These are phyloP conservation scores for Cystobasidium tubakii DNA, from an alignment of 768 basidiomycete genomes.

Conservation along the genomic window DNA sequence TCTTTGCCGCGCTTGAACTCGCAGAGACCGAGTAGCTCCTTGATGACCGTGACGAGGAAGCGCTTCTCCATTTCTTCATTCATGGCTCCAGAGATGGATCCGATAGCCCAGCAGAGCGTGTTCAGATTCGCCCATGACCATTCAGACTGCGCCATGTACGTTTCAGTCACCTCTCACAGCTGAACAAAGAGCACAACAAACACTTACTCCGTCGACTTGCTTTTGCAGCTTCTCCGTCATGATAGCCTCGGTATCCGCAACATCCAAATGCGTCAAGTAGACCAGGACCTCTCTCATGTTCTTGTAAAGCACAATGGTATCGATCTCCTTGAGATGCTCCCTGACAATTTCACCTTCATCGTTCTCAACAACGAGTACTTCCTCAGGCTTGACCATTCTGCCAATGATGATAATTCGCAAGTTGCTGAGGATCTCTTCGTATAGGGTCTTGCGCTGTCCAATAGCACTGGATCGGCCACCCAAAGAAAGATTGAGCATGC, in stretches of 20 bases:
- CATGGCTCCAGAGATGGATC: slow-evolving; percentile 98
- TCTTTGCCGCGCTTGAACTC: slow-evolving; percentile 99
- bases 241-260: slow-evolving; percentile 90
- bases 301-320: slow-evolving; percentile 98
- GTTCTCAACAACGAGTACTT: slow-evolving; percentile 93
- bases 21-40: slow-evolving; percentile 91
- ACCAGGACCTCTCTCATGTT: slow-evolving; percentile 92
- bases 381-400: slow-evolving; percentile 98
- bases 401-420: slow-evolving; percentile 92
- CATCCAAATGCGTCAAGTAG: slow-evolving; percentile 95
- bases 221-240: slow-evolving; percentile 93
- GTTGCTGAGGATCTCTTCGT: slow-evolving; percentile 89
- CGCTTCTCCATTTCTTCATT: slow-evolving; percentile 99
- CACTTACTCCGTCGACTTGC: slow-evolving; percentile 57
- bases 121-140: slow-evolving; percentile 99
- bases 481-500: slow-evolving; percentile 70
- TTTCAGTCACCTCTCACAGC: background rate
- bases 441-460: slow-evolving; percentile 78
- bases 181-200: no score
- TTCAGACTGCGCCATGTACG: slow-evolving; percentile 58
- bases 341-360: slow-evolving; percentile 99
- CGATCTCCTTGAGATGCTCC: slow-evolving; percentile 84
- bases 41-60: slow-evolving; percentile 97
- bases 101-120: slow-evolving; percentile 99
- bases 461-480: slow-evolving; percentile 55